Evolutionary conservation across 2,329 filamentous ascomycete genomes (phyloP).

Genomic region (Trichoderma aggressivum): DNA sequence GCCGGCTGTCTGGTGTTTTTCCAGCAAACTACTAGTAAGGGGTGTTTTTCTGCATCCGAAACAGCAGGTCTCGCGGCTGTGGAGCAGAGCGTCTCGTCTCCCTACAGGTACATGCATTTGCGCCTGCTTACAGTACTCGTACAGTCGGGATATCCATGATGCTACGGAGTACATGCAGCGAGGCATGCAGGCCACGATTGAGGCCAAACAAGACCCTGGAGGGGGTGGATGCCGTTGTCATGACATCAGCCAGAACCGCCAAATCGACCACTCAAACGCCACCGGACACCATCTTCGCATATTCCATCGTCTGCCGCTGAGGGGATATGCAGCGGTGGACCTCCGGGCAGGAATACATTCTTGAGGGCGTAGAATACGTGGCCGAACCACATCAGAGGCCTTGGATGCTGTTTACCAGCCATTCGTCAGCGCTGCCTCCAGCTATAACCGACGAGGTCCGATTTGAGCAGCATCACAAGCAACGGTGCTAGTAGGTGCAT

Average conservation of each 20-base stretch:
- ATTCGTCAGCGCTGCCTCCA: neutral
- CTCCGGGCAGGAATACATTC: slow-evolving; percentile 9
- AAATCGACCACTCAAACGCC: neutral
- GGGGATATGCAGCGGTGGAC: slow-evolving; percentile 8
- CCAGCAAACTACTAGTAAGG: neutral
- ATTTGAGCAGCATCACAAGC: neutral
- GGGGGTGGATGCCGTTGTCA: neutral
- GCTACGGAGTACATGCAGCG: neutral
- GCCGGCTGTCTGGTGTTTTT: slow-evolving; percentile 5
- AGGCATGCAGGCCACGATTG: slow-evolving; percentile 10
- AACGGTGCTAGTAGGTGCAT: neutral
- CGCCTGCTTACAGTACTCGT: neutral
- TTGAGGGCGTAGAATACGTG: neutral
- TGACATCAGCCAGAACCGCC: slow-evolving; percentile 5
- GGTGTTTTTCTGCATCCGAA: neutral
- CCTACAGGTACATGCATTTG: neutral
- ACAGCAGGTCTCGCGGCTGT: slow-evolving; percentile 1
- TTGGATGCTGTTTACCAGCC: neutral
- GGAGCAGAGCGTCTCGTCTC: neutral
- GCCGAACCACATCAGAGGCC: slow-evolving; percentile 4
- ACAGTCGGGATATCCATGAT: neutral
- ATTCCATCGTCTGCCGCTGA: neutral
- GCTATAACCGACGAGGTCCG: neutral
- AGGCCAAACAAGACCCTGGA: slow-evolving; percentile 5
- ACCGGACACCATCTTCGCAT: neutral